Evolutionary conservation across 345 rosid species (phyloP).

Genomic region (Eucalyptus virginea): DNA sequence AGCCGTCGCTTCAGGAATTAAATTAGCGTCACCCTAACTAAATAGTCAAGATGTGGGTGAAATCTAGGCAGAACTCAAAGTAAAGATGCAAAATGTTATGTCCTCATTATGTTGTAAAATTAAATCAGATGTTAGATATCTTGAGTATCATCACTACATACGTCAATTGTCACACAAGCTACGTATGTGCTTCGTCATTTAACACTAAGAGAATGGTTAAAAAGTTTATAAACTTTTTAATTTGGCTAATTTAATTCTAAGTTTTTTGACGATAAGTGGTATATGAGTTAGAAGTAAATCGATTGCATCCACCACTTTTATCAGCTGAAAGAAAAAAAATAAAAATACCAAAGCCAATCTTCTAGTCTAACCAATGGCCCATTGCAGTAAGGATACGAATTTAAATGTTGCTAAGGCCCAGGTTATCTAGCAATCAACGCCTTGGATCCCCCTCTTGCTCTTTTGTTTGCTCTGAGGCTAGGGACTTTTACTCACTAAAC

Average conservation of each 20-base stretch:
- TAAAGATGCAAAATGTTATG: not conserved
- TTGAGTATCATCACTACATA: not conserved
- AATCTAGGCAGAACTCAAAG: not conserved
- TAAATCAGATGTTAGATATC: not conserved
- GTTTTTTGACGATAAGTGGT: not conserved
- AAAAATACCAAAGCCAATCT: not conserved
- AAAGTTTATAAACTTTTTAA: not conserved
- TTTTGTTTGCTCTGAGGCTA: too few relatives aligned
- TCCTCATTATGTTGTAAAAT: not conserved
- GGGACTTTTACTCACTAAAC: too few relatives aligned
- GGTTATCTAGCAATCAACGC: too few relatives aligned
- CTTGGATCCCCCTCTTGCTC: too few relatives aligned
- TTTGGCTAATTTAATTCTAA: not conserved
- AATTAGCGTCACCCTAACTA: not conserved
- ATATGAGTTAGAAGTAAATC: not conserved
- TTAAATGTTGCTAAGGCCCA: too few relatives aligned
- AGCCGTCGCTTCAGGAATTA: not conserved
- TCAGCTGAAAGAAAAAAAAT: rapidly evolving
- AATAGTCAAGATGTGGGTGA: not conserved
- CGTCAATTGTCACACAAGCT: not conserved
- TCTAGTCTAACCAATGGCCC: not conserved
- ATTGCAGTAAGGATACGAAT: too few relatives aligned
- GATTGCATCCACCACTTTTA: not conserved
- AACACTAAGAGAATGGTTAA: not conserved
- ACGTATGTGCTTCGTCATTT: not conserved